These are phyloP conservation scores for Dactylella cylindrospora DNA, from an alignment of 2,329 filamentous ascomycete genomes.

Conservation along the genomic window DNA sequence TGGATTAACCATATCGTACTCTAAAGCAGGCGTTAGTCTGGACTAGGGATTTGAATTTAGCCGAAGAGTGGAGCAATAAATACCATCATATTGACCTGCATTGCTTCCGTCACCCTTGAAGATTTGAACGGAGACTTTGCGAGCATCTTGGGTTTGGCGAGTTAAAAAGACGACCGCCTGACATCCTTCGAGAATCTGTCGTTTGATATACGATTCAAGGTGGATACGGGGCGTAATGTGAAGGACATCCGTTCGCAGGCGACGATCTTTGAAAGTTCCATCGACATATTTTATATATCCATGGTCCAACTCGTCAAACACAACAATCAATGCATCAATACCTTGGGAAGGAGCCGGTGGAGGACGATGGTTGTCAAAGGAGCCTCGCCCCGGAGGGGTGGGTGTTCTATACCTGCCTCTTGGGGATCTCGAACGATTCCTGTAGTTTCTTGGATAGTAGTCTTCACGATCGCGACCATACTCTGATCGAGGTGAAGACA, in stretches of 20 bases:
- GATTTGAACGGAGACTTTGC: constrained; percentile 77
- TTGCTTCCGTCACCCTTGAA: constrained; percentile 78
- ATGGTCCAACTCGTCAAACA: constrained; percentile 43
- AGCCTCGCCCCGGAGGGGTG: constrained; percentile 23
- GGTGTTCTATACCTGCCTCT: constrained; percentile 68
- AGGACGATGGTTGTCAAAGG: constrained; percentile 61
- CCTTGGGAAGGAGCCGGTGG: constrained; percentile 55
- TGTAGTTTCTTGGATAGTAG: constrained; percentile 62
- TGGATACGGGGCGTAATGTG: constrained; percentile 75
- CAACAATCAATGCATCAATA: constrained; percentile 9
- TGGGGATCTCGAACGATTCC: constrained; percentile 75
- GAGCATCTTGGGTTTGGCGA: constrained; percentile 66
- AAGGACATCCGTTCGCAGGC: constrained; percentile 75
- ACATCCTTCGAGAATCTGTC: constrained; percentile 86
- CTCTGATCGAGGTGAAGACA: constrained; percentile 58
- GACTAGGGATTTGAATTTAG: constrained; percentile 33
- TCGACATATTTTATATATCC: constrained; percentile 73
- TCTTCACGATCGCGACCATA: constrained; percentile 68
- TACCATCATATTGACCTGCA: constrained; percentile 70
- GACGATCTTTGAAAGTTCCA: constrained; percentile 68
- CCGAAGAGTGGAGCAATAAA: constrained; percentile 45
- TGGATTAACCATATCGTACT: constrained; percentile 82
- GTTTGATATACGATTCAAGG: constrained; percentile 75
- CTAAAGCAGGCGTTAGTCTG: constrained; percentile 51
- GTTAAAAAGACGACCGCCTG: constrained; percentile 79